A percentile compares a stretch with the other conserved stretches of the same genome.
Evolutionary conservation across 73 alveolate species (phyloP).

Genomic region (Paramecium octaurelia): DNA sequence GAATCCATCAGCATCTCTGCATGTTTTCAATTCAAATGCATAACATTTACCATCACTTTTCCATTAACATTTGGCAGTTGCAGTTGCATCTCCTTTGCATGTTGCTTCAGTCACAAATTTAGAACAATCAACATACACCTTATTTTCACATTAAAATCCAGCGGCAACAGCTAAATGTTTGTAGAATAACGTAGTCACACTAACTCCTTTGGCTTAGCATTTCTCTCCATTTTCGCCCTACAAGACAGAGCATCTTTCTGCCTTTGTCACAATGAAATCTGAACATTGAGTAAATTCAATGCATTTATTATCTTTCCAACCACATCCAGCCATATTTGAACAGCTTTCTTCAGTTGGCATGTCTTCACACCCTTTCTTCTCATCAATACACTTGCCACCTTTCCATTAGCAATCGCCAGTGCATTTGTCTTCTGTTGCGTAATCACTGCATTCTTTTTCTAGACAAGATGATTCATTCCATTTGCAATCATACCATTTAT

Average conservation of each 20-base stretch:
- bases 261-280: background rate
- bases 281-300: background rate
- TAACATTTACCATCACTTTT: constrained; percentile 5
- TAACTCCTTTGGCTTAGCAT: background rate
- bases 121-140: background rate
- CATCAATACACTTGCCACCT: background rate
- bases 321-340: constrained; percentile 6
- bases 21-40: background rate
- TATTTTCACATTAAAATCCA: constrained; percentile 2
- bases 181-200: background rate
- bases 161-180: background rate
- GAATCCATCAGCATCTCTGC: background rate
- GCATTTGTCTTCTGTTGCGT: constrained; percentile 14
- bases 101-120: background rate
- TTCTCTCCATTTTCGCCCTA: background rate
- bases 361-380: background rate
- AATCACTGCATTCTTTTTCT: background rate
- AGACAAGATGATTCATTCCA: background rate
- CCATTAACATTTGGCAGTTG: constrained; percentile 17
- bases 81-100: constrained; percentile 14
- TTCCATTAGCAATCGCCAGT: background rate
- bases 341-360: constrained; percentile 31
- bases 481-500: background rate
- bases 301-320: background rate
- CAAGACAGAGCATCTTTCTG: background rate